A percentile compares a stretch with the other conserved stretches of the same genome.
phyloP scores from a whole-genome alignment of 108 stramenopile species.

The Conticribra guillardii region DNA sequence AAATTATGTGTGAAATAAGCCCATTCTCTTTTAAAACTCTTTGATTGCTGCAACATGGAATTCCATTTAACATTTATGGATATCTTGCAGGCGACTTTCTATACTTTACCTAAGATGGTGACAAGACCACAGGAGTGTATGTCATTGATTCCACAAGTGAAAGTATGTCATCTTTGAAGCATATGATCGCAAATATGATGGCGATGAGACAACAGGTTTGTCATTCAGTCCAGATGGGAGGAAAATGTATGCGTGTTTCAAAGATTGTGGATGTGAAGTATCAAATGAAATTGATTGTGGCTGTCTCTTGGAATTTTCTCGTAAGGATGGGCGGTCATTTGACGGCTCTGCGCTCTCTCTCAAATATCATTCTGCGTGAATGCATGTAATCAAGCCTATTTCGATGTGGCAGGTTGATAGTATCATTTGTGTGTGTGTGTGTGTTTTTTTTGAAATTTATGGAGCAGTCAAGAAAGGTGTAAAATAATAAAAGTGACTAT shows the following conservation, averaged over 20 bases:
- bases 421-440: no score
- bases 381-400: no score
- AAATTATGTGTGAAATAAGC: no score
- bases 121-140: conserved; percentile 52
- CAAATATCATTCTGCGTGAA: background rate
- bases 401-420: no score
- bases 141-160: conserved; percentile 22
- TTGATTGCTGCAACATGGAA: no score
- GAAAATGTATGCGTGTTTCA: conserved; percentile 34
- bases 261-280: conserved; percentile 39
- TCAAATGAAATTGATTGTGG: conserved; percentile 38
- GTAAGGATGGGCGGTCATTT: conserved; percentile 46
- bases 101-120: conserved; percentile 76
- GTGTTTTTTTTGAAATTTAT: no score
- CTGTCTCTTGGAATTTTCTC: conserved; percentile 39
- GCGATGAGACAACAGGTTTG: conserved; percentile 73
- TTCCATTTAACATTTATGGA: no score
- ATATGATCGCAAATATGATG: conserved; percentile 7
- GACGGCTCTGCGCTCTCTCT: conserved; percentile 9
- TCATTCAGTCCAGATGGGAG: conserved; percentile 70
- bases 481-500: no score
- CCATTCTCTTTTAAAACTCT: no score
- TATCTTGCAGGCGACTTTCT: no score
- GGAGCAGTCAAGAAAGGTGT: no score
- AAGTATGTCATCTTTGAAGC: conserved; percentile 52